These are phyloP conservation scores for Zalaria sp. DNA, from an alignment of 2,329 filamentous ascomycete species.

Conservation along the genomic window DNA sequence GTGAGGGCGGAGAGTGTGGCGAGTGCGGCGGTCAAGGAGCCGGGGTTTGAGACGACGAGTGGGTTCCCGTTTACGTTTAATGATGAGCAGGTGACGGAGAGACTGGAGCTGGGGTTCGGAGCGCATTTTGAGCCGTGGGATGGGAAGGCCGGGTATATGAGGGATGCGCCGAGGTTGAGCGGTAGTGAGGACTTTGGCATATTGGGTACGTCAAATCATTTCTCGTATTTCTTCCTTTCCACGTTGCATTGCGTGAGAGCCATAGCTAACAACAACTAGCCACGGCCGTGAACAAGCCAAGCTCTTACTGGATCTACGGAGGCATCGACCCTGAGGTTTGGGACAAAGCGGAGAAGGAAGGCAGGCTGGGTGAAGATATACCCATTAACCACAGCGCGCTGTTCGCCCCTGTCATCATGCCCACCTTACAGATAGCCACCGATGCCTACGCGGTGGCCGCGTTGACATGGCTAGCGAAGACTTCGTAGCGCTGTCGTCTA, in stretches of 20 bases:
- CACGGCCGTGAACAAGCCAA: slow-evolving; percentile 31
- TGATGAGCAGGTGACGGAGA: slow-evolving; percentile 28
- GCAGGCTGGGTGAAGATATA: slow-evolving; percentile 31
- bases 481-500: too few relatives aligned
- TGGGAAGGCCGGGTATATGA: slow-evolving; percentile 18
- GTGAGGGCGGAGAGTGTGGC: slow-evolving; percentile 41
- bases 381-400: slow-evolving; percentile 45
- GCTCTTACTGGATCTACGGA: slow-evolving; percentile 42
- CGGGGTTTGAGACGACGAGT: slow-evolving; percentile 26
- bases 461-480: slow-evolving; percentile 18
- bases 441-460: slow-evolving; percentile 22
- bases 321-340: slow-evolving; percentile 36
- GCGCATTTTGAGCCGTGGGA: slow-evolving; percentile 26
- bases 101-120: slow-evolving; percentile 29
- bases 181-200: slow-evolving; percentile 46
- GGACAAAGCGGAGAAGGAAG: slow-evolving; percentile 34
- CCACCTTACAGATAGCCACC: slow-evolving; percentile 39
- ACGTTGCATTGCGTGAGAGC: background rate
- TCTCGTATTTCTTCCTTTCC: background rate
- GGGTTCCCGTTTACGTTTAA: slow-evolving; percentile 39
- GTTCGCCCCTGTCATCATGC: slow-evolving; percentile 45
- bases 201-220: slow-evolving; percentile 26
- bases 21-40: slow-evolving; percentile 27
- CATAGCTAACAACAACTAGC: slow-evolving; percentile 13
- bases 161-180: slow-evolving; percentile 25